Conservation (phyloP, 108 stramenopile genomes). For the Cylindrotheca fusiformis region DNA sequence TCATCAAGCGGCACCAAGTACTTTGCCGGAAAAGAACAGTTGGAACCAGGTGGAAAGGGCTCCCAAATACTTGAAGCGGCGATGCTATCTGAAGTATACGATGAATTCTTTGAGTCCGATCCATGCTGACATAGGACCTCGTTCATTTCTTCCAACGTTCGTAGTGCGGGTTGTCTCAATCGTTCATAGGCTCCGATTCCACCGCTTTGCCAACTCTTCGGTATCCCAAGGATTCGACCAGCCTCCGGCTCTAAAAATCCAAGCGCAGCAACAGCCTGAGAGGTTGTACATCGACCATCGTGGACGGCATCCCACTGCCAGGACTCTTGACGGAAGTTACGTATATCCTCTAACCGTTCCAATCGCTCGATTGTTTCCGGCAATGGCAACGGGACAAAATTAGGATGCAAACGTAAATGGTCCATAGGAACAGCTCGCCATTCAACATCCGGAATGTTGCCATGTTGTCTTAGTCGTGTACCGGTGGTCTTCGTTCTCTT, state of each 20-base stretch:
- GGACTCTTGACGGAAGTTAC: conserved; percentile 79
- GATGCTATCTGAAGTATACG: neutral
- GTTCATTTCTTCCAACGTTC: conserved; percentile 60
- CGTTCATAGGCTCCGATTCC: conserved; percentile 70
- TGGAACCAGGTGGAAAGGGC: conserved; percentile 17
- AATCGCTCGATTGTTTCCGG: conserved; percentile 40
- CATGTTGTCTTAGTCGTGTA: conserved; percentile 9
- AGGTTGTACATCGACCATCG: conserved; percentile 79
- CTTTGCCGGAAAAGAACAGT: conserved; percentile 50
- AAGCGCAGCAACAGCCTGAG: conserved; percentile 76
- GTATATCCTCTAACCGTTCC: conserved; percentile 62
- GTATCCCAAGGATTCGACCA: conserved; percentile 59
- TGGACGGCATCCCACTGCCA: conserved; percentile 91
- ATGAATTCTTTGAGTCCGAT: neutral
- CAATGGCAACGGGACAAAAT: conserved; percentile 61
- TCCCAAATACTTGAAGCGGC: neutral
- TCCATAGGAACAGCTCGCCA: conserved; percentile 78
- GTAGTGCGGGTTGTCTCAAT: conserved; percentile 38
- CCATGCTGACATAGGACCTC: conserved; percentile 19
- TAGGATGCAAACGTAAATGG: conserved; percentile 75
- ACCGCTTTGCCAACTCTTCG: conserved; percentile 55
- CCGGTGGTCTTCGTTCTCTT: neutral
- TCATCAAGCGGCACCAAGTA: conserved; percentile 47
- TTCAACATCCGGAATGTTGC: conserved; percentile 74
- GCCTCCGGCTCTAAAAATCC: conserved; percentile 63